Conservation (phyloP, 176 grass and related monocot genomes). For the Oryza longistaminata region DNA sequence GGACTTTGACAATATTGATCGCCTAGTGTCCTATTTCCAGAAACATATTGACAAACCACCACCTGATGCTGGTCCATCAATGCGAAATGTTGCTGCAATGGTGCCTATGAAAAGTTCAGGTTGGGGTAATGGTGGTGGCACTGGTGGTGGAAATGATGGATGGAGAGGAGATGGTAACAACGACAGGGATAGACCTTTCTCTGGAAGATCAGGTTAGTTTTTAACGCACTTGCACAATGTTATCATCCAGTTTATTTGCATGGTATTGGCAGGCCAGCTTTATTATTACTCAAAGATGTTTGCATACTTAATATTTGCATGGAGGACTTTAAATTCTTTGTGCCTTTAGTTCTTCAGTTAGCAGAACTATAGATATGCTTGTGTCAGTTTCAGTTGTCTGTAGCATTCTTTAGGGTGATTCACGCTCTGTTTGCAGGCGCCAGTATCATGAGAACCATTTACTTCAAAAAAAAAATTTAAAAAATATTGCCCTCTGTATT, state of each 20-base stretch:
- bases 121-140: conserved; percentile 45
- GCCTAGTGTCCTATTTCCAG: conserved; percentile 85
- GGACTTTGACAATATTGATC: conserved; percentile 90
- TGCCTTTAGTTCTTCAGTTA: not conserved
- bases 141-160: conserved; percentile 22
- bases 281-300: not conserved
- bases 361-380: not conserved
- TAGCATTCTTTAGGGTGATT: not conserved
- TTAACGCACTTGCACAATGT: not conserved
- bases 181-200: conserved; percentile 59
- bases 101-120: conserved; percentile 77
- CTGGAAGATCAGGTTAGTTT: conserved; percentile 61
- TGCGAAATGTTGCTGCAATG: conserved; percentile 74
- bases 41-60: conserved; percentile 90
- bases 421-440: not conserved
- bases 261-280: not conserved
- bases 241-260: not conserved
- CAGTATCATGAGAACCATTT: not conserved
- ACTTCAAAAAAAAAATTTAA: not conserved
- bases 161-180: conserved; percentile 49
- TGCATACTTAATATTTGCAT: not conserved
- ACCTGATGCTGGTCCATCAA: conserved; percentile 62
- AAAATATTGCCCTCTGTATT: too few species aligned
- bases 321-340: not conserved
- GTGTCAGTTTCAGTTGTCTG: not conserved